Evolutionary conservation across 2,329 filamentous ascomycete species (phyloP).

Genomic region (Penicillium sp.): DNA sequence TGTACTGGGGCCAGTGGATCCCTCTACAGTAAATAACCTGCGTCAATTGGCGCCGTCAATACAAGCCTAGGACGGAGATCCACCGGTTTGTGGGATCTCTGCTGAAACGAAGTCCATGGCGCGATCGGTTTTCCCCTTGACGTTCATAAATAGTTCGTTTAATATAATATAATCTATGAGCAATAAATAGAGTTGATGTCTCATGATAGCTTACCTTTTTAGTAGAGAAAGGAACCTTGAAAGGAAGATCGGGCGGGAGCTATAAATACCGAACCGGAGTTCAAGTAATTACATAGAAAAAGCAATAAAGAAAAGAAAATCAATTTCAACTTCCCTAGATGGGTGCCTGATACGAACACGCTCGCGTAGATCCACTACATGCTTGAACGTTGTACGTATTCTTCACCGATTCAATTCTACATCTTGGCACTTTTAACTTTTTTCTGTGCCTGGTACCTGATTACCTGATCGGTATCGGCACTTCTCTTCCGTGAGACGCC

Average conservation of each 20-base stretch:
- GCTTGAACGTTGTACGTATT: not conserved
- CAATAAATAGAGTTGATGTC: not conserved
- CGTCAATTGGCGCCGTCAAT: not conserved
- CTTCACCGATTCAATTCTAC: not conserved
- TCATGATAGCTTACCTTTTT: too few species aligned
- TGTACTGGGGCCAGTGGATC: slow-evolving; percentile 7
- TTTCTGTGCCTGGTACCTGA: not conserved
- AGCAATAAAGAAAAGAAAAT: too few species aligned
- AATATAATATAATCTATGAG: not conserved
- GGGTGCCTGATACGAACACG: not conserved
- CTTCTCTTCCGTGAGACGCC: not conserved
- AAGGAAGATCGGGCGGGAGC: too few species aligned
- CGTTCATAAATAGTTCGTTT: not conserved
- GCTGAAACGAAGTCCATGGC: slow-evolving; percentile 1
- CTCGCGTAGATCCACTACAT: not conserved
- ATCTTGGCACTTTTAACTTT: not conserved
- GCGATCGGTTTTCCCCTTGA: not conserved
- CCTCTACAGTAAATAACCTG: not conserved
- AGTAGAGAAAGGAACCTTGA: too few species aligned
- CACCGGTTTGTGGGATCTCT: slow-evolving; percentile 10
- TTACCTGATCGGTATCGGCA: not conserved
- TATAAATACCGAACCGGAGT: too few species aligned
- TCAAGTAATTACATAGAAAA: too few species aligned
- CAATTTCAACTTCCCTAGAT: too few species aligned
- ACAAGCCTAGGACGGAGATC: not conserved